phyloP scores from a whole-genome alignment of 495 filamentous ascomycete genomes.

The Xylaria sp. region DNA sequence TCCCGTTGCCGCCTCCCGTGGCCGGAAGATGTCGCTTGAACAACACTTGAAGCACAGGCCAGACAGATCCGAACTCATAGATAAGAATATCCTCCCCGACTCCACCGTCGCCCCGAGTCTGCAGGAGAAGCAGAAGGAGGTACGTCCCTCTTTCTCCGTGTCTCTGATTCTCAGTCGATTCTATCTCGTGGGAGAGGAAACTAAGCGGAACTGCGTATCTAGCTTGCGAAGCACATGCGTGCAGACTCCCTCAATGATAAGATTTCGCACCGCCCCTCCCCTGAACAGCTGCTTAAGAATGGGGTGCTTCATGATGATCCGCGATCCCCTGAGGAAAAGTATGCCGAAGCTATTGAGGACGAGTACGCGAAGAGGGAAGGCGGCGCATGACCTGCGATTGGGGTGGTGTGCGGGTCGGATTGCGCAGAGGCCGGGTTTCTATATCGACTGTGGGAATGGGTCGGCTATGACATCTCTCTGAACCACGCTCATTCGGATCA shows the following conservation, averaged over 20 bases:
- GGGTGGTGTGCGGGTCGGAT: neutral
- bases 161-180: neutral
- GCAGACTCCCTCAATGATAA: conserved; percentile 84
- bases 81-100: conserved; percentile 86
- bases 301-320: conserved; percentile 76
- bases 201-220: neutral
- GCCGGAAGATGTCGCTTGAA: conserved; percentile 87
- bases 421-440: neutral
- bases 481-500: neutral
- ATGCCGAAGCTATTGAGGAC: conserved; percentile 56
- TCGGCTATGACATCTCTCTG: neutral
- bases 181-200: neutral
- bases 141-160: conserved; percentile 30
- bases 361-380: conserved; percentile 60
- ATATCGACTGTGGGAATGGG: neutral
- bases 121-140: conserved; percentile 76
- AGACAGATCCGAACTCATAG: conserved; percentile 81
- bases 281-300: conserved; percentile 75
- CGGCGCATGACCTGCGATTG: conserved; percentile 46
- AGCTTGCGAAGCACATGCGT: conserved; percentile 83
- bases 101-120: conserved; percentile 76
- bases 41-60: conserved; percentile 82
- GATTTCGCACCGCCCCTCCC: conserved; percentile 74
- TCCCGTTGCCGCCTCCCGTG: conserved; percentile 57
- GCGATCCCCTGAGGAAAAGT: conserved; percentile 56